phyloP scores from a whole-genome alignment of 2,329 filamentous ascomycete species.

The Alternaria solani region DNA sequence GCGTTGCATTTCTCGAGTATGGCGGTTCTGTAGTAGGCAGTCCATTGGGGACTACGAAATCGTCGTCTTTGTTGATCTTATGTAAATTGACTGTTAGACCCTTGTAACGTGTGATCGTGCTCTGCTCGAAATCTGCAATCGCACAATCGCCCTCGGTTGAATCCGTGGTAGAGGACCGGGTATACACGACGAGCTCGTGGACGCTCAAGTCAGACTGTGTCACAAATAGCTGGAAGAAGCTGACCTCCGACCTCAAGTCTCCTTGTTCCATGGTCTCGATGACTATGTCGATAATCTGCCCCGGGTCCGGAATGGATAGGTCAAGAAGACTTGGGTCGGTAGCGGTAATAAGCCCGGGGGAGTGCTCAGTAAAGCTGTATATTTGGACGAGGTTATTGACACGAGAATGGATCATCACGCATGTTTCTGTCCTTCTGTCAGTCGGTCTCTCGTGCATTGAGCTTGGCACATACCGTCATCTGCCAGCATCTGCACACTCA shows the following conservation, averaged over 20 bases:
- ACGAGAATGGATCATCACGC: constrained; percentile 45
- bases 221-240: constrained; percentile 40
- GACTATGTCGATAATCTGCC: constrained; percentile 24
- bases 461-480: constrained; percentile 40
- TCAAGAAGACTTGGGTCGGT: constrained; percentile 40
- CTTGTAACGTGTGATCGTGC: constrained; percentile 16
- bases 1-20: constrained; percentile 14
- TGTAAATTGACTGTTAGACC: constrained; percentile 1
- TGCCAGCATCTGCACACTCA: constrained; percentile 37
- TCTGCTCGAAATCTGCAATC: constrained; percentile 33
- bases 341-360: constrained; percentile 20
- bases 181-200: constrained; percentile 33
- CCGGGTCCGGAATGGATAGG: constrained; percentile 20
- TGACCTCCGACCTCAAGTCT: constrained; percentile 26
- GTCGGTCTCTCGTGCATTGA: neutral
- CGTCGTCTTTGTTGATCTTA: constrained; percentile 28
- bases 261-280: constrained; percentile 32
- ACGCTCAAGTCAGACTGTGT: constrained; percentile 37
- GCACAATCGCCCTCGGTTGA: neutral
- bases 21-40: constrained; percentile 20
- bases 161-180: constrained; percentile 4
- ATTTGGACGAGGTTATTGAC: constrained; percentile 42
- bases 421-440: constrained; percentile 33
- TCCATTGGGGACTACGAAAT: constrained; percentile 42
- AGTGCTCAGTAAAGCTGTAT: constrained; percentile 34